phyloP scores from a whole-genome alignment of 768 basidiomycete species.

The Sporobolomyces phaffii region DNA sequence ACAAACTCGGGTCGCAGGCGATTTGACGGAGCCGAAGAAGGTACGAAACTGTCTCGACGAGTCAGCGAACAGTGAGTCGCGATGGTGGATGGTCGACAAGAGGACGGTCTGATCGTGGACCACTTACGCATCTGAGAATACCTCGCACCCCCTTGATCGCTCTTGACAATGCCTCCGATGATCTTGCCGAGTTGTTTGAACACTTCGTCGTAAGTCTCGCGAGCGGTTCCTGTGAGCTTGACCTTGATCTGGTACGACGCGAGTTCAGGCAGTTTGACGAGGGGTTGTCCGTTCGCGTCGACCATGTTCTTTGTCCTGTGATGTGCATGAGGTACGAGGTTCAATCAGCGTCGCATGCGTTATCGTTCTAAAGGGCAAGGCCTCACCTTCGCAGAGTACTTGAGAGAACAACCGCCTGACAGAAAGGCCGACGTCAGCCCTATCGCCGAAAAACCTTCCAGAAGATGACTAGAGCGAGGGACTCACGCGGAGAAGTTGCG shows the following conservation, averaged over 20 bases:
- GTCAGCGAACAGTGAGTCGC: too few relatives aligned
- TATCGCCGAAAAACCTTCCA: too few relatives aligned
- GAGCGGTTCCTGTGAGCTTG: slow-evolving; percentile 47
- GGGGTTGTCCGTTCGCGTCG: slow-evolving; percentile 64
- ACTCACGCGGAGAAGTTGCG: slow-evolving; percentile 12
- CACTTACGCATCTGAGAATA: slow-evolving; percentile 19
- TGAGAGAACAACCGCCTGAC: slow-evolving; percentile 42
- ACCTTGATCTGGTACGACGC: slow-evolving; percentile 72
- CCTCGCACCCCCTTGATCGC: slow-evolving; percentile 37
- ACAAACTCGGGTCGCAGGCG: slow-evolving; percentile 67
- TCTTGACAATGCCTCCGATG: slow-evolving; percentile 13
- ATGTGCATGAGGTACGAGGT: slow-evolving; percentile 44
- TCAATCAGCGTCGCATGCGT: too few relatives aligned
- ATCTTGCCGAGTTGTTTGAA: slow-evolving; percentile 25
- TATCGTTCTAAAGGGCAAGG: too few relatives aligned
- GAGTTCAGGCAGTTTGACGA: slow-evolving; percentile 74
- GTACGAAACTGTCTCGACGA: slow-evolving; percentile 63
- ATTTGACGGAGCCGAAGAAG: slow-evolving; percentile 82
- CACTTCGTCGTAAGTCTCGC: slow-evolving; percentile 55
- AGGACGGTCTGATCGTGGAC: slow-evolving; percentile 53
- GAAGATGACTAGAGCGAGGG: not conserved
- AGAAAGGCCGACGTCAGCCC: not conserved
- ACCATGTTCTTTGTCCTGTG: slow-evolving; percentile 61
- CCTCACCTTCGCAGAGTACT: slow-evolving; percentile 63
- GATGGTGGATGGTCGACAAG: too few relatives aligned